Evolutionary conservation across 1,284 basidiomycete genomes (phyloP).

Genomic region (Vanrija pseudolonga): DNA sequence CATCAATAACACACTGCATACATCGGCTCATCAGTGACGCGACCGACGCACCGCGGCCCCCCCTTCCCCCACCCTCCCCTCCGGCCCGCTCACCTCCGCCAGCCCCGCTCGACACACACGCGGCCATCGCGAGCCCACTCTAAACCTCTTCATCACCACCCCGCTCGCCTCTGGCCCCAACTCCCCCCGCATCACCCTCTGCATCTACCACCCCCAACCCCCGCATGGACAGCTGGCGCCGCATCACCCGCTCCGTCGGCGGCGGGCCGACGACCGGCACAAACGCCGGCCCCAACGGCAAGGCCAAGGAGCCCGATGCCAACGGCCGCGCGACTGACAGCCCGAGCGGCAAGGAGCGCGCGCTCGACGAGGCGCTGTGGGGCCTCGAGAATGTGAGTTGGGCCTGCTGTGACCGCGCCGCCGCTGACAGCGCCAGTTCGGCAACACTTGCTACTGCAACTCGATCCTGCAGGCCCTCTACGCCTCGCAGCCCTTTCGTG

Average conservation of each 20-base stretch:
- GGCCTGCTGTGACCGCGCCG: not conserved
- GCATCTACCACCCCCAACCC: not conserved
- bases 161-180: too few species aligned
- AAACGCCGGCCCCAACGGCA: constrained; percentile 3
- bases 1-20: too few species aligned
- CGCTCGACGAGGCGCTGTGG: constrained; percentile 55
- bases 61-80: too few species aligned
- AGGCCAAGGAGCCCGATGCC: not conserved
- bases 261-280: not conserved
- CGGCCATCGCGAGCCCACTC: too few species aligned
- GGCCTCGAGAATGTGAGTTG: constrained; percentile 84
- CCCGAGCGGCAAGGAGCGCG: constrained; percentile 24
- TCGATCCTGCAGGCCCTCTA: constrained; percentile 95
- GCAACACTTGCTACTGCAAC: constrained; percentile 92
- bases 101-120: too few species aligned
- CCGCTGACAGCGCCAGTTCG: constrained; percentile 56
- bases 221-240: constrained; percentile 20
- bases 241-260: constrained; percentile 8
- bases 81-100: too few species aligned
- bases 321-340: not conserved
- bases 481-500: constrained; percentile 74
- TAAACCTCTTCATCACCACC: too few species aligned
- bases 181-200: too few species aligned
- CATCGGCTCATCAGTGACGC: too few species aligned
- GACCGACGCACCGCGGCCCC: too few species aligned